Evolutionary conservation across 495 filamentous ascomycete genomes (phyloP).

Genomic region (Lasiosphaeriaceae sp.): DNA sequence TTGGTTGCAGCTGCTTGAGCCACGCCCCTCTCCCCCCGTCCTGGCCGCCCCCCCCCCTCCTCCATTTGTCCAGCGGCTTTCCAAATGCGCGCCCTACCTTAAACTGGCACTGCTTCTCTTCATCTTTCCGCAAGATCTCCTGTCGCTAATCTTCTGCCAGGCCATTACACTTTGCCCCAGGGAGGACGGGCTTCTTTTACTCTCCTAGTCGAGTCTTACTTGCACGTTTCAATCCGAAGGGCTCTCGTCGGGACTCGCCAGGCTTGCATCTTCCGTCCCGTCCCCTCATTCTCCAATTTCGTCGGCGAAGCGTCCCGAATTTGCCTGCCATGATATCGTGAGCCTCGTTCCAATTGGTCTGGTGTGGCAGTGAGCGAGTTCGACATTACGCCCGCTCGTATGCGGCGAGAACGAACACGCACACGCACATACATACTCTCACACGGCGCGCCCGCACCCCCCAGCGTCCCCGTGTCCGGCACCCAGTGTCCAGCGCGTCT

Average conservation of each 20-base stretch:
- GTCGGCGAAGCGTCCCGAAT: slow-evolving; percentile 4
- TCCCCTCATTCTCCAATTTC: slow-evolving; percentile 5
- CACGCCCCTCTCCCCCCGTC: slow-evolving; percentile 24
- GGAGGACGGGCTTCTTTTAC: background rate
- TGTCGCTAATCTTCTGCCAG: slow-evolving; percentile 19
- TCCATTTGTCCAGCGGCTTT: slow-evolving; percentile 25
- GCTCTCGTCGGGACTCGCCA: background rate
- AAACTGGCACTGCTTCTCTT: slow-evolving; percentile 16
- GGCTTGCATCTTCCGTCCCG: background rate
- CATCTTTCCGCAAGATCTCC: slow-evolving; percentile 26
- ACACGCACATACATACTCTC: no score
- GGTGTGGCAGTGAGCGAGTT: slow-evolving; percentile 23
- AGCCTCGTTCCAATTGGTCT: slow-evolving; percentile 24
- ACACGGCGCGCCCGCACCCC: no score
- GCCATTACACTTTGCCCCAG: background rate
- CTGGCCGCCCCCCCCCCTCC: slow-evolving; percentile 14
- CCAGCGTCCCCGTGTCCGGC: background rate
- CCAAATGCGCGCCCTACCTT: slow-evolving; percentile 22
- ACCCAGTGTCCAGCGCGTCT: background rate
- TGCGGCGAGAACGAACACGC: slow-evolving; percentile 9
- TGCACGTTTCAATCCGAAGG: background rate
- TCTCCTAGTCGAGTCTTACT: background rate
- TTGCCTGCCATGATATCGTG: slow-evolving; percentile 34
- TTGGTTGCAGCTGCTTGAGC: slow-evolving; percentile 28
- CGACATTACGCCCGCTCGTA: slow-evolving; percentile 11